Percentiles rank a stretch among this genome's conserved stretches.
Evolutionary conservation across 257 asterid species (phyloP).

Genomic region (Ballota nigra): DNA sequence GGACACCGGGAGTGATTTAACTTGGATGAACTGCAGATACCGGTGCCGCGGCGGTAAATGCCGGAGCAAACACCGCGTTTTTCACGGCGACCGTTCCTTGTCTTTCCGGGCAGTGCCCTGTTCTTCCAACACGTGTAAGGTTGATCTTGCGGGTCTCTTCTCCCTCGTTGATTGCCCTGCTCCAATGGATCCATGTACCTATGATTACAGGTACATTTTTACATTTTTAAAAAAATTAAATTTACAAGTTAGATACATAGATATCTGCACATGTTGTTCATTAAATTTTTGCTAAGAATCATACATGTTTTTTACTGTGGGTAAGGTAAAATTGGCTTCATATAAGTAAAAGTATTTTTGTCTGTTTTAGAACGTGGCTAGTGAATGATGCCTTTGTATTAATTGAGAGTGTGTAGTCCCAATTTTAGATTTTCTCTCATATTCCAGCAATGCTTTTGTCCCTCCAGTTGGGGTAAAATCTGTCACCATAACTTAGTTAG

Average conservation of each 20-base stretch:
- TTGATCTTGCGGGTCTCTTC: slow-evolving; percentile 43
- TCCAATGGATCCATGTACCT: slow-evolving; percentile 48
- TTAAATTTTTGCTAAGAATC: not conserved
- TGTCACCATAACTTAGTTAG: not conserved
- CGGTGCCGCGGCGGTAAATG: slow-evolving; percentile 34
- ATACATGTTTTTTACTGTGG: not conserved
- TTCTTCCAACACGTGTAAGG: slow-evolving; percentile 41
- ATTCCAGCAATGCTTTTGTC: slow-evolving; percentile 14
- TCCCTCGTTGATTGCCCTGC: slow-evolving; percentile 49
- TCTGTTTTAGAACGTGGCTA: not conserved
- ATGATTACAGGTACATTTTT: slow-evolving; percentile 51
- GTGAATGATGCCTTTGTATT: slow-evolving; percentile 8
- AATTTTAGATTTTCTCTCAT: not conserved
- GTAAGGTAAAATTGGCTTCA: not conserved
- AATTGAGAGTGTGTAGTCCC: slow-evolving; percentile 15
- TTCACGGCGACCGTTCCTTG: slow-evolving; percentile 40
- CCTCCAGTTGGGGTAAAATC: slow-evolving; percentile 13
- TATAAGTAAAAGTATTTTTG: not conserved
- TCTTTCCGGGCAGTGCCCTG: slow-evolving; percentile 52
- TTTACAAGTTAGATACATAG: not conserved
- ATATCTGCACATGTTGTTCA: slow-evolving; percentile 12
- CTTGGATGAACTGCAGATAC: slow-evolving; percentile 51
- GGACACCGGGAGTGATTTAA: slow-evolving; percentile 66
- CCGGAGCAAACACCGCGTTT: slow-evolving; percentile 23
- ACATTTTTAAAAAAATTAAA: not conserved